Evolutionary conservation across 306 rosid species (phyloP).

Genomic region (Notholithocarpus densiflorus): DNA sequence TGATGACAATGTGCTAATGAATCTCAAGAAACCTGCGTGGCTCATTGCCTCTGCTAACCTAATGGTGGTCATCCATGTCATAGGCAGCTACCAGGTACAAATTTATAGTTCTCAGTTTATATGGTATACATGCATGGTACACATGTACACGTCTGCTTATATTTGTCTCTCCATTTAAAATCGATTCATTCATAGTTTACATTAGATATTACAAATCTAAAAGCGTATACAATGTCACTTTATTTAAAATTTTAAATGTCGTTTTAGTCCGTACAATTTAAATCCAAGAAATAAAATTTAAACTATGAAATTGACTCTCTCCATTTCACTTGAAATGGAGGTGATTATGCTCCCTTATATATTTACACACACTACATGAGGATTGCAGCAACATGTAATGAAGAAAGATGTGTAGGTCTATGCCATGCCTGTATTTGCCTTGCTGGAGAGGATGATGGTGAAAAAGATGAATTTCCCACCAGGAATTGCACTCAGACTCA

Average conservation of each 20-base stretch:
- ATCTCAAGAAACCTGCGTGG: constrained; percentile 69
- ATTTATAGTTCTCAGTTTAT: background rate
- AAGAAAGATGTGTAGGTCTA: constrained; percentile 43
- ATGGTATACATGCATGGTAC: background rate
- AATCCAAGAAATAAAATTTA: too few species aligned
- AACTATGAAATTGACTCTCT: too few species aligned
- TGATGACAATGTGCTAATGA: constrained; percentile 63
- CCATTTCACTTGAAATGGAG: too few species aligned
- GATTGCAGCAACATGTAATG: too few species aligned
- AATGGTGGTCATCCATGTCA: constrained; percentile 84
- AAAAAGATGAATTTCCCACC: constrained; percentile 51
- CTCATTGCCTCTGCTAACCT: constrained; percentile 87
- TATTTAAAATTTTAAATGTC: too few species aligned
- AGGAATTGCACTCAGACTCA: constrained; percentile 67
- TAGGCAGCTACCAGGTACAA: constrained; percentile 90
- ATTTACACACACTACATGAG: too few species aligned
- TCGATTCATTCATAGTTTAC: too few species aligned
- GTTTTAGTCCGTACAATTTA: too few species aligned
- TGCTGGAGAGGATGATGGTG: constrained; percentile 64
- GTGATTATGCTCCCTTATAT: too few species aligned
- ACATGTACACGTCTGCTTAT: background rate
- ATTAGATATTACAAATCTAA: background rate
- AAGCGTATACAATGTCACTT: too few species aligned
- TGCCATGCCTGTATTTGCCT: constrained; percentile 88
- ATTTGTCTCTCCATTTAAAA: too few species aligned